A percentile compares a stretch with the other conserved stretches of the same genome.
Evolutionary conservation across 2,329 filamentous ascomycete genomes (phyloP).

Genomic region (Stemphylium vesicarium): DNA sequence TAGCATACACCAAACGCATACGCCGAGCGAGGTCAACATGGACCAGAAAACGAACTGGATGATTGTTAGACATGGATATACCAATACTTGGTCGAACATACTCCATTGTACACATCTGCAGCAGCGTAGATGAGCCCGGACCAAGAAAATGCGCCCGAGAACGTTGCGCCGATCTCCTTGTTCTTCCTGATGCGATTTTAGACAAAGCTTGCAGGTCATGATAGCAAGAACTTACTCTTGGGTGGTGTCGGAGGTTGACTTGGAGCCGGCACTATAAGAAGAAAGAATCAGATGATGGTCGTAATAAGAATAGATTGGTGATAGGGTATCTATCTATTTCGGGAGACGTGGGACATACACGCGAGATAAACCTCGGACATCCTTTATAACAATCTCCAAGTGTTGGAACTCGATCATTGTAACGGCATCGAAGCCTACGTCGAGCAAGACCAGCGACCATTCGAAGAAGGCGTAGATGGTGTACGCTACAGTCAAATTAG

Average conservation of each 20-base stretch:
- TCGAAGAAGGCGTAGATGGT: slow-evolving; percentile 98
- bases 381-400: slow-evolving; percentile 86
- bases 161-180: slow-evolving; percentile 72
- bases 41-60: slow-evolving; percentile 94
- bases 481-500: slow-evolving; percentile 70
- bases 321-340: slow-evolving; percentile 67
- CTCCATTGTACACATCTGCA: slow-evolving; percentile 90
- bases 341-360: slow-evolving; percentile 99
- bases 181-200: slow-evolving; percentile 67
- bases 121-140: slow-evolving; percentile 76
- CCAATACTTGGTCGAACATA: slow-evolving; percentile 55
- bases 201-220: slow-evolving; percentile 3
- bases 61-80: slow-evolving; percentile 9
- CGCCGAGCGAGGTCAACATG: slow-evolving; percentile 84
- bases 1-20: slow-evolving; percentile 89
- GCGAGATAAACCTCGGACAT: slow-evolving; percentile 89
- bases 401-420: slow-evolving; percentile 89
- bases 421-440: slow-evolving; percentile 95
- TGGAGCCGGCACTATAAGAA: slow-evolving; percentile 55
- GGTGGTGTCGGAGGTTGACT: slow-evolving; percentile 51
- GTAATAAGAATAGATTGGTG: slow-evolving; percentile 47
- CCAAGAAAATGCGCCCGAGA: slow-evolving; percentile 75
- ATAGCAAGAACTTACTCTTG: slow-evolving; percentile 66
- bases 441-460: slow-evolving; percentile 92
- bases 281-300: slow-evolving; percentile 45